Conservation (phyloP, 305 asterid genomes). For the Fraxinus xanthoxyloides region DNA sequence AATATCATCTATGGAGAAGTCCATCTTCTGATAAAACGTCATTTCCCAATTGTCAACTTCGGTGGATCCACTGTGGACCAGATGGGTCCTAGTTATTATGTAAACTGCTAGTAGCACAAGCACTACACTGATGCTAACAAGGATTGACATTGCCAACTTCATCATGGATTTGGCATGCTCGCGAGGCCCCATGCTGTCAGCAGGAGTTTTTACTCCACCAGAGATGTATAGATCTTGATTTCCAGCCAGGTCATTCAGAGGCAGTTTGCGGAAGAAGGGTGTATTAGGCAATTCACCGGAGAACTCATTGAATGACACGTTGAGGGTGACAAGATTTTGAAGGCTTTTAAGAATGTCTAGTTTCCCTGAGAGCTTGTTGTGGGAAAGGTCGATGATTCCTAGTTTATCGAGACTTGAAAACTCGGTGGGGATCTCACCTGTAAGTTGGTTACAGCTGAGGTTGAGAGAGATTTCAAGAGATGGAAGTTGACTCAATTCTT, state of each 20-base stretch:
- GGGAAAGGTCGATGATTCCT: constrained; percentile 80
- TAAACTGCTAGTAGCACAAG: constrained; percentile 73
- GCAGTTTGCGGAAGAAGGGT: constrained; percentile 79
- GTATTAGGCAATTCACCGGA: constrained; percentile 74
- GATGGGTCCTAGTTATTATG: constrained; percentile 45
- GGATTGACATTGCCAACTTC: constrained; percentile 87
- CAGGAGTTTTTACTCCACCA: constrained; percentile 58
- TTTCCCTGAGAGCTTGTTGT: constrained; percentile 71
- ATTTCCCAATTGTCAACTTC: constrained; percentile 67
- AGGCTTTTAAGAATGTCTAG: constrained; percentile 61
- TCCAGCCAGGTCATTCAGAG: constrained; percentile 62
- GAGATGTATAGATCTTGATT: constrained; percentile 57
- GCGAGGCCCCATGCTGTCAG: constrained; percentile 35
- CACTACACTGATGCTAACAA: constrained; percentile 67
- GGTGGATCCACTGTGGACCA: constrained; percentile 37
- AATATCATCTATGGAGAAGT: constrained; percentile 66
- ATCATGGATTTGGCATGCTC: constrained; percentile 45
- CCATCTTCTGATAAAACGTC: constrained; percentile 82
- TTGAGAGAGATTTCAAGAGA: constrained; percentile 89
- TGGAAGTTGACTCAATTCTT: constrained; percentile 68
- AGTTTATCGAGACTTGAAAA: constrained; percentile 64
- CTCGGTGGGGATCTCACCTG: constrained; percentile 75
- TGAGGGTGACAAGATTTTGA: constrained; percentile 80
- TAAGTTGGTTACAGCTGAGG: constrained; percentile 74
- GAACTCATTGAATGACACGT: constrained; percentile 77